These are phyloP conservation scores for Capsicum pubescens DNA, from an alignment of 257 asterid species.

Conservation along the genomic window DNA sequence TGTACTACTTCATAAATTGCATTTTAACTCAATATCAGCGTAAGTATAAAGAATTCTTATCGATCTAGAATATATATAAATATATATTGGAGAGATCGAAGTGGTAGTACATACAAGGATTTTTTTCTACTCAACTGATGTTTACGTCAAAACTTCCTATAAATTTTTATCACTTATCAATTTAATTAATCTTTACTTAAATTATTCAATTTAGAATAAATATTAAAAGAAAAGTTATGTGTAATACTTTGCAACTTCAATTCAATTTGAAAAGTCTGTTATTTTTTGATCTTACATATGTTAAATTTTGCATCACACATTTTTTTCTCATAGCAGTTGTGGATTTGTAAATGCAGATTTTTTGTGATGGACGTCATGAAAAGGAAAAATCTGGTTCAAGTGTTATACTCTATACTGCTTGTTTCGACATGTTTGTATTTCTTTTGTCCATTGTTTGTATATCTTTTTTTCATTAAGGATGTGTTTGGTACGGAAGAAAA, in stretches of 20 bases:
- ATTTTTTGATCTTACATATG: background rate
- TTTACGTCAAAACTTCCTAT: background rate
- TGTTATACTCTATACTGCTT: slow-evolving; percentile 21
- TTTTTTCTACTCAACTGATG: background rate
- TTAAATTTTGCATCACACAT: background rate
- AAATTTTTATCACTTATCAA: too few relatives aligned
- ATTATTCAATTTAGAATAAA: background rate
- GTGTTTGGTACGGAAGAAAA: background rate
- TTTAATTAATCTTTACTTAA: too few relatives aligned
- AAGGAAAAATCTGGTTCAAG: background rate
- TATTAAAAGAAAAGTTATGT: background rate
- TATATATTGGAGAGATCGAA: background rate
- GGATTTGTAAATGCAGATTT: background rate
- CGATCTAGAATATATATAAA: background rate
- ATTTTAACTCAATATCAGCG: background rate
- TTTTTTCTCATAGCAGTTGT: background rate
- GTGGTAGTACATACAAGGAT: background rate
- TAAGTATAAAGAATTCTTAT: background rate
- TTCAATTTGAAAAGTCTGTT: background rate
- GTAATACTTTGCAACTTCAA: background rate
- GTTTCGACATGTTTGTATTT: slow-evolving; percentile 20
- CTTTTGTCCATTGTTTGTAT: too few relatives aligned
- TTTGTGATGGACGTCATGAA: background rate
- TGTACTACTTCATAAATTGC: background rate
- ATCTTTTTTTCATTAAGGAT: background rate